Evolutionary conservation across 805 yeast genomes (phyloP).

Genomic region (Saturnispora saitoi): DNA sequence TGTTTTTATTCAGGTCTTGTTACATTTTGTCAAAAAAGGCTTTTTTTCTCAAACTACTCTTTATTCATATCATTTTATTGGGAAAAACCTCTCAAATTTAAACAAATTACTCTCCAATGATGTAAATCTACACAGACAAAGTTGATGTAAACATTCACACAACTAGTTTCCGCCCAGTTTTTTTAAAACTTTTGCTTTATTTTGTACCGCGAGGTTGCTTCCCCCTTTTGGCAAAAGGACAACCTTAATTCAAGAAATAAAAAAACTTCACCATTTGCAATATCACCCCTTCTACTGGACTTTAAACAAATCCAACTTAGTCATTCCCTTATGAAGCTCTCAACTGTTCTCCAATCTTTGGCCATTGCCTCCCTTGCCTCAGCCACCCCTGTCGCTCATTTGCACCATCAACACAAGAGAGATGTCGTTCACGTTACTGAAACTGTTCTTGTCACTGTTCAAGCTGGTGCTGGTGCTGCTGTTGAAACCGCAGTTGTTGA

Average conservation of each 20-base stretch:
- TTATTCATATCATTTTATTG: too few species aligned
- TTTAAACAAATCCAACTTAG: conserved; percentile 8
- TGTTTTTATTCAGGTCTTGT: too few species aligned
- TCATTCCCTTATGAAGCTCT: conserved; percentile 22
- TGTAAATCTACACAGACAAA: too few species aligned
- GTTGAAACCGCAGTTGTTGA: conserved; percentile 2
- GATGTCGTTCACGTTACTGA: conserved; percentile 40
- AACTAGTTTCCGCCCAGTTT: too few species aligned
- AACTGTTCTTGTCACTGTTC: conserved; percentile 41
- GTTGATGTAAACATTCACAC: too few species aligned
- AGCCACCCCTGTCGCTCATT: conserved; percentile 55
- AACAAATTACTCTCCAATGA: too few species aligned
- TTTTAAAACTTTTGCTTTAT: too few species aligned
- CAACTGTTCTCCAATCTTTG: conserved; percentile 31
- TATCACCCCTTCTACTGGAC: neutral
- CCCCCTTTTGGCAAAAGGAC: neutral
- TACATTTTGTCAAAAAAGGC: too few species aligned
- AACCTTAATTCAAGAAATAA: neutral
- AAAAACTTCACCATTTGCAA: neutral
- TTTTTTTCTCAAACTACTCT: too few species aligned
- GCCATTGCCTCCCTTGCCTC: conserved; percentile 35
- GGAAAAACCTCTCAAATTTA: too few species aligned
- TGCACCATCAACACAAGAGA: conserved; percentile 53
- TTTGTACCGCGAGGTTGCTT: too few species aligned
- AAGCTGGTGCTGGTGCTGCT: conserved; percentile 27